Evolutionary conservation across 176 grass and related monocot species (phyloP), one percentile per base, ranked within the genome.

Genomic region (Pontederia crassipes): DNA sequence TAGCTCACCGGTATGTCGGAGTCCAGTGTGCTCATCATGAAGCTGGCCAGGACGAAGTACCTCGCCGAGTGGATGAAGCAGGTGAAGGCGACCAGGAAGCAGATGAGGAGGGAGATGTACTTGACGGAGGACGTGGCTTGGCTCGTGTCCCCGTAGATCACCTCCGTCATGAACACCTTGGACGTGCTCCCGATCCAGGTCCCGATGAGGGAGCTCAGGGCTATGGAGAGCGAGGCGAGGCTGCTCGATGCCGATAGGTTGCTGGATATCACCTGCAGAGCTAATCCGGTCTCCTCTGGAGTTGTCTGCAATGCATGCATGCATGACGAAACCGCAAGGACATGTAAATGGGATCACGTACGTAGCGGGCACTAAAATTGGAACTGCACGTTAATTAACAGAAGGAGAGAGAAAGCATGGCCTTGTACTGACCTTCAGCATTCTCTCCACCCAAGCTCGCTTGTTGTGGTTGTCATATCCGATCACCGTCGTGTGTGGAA

Each of bases 381-480:
- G 3, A 63, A 15, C 8, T 64, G 29, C 20, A 24, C 20, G 20
- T 0, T 24, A 24, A 24, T 62, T n/a, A 50, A 17, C 10, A 17
- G 26, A n/a, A 55, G n/a, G 28, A 64, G 47, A n/a, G 14, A 18
- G 27, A 49, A 54, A 56, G 52, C 16, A 65, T 1, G 6, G 16
- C 24, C 8, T 2, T 49, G 62, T 68, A 17, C 45, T 55, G 48
- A 81, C 86, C 81, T 80, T 68, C 58, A 83, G 51, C 85, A 89
- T 89, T 56, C 79, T 74, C 9, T 75, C 62, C 1, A 95, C 89
- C 89, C 89, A 95, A 8, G 89, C 85, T 2, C 72, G 28, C 70
- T 95, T 95, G 79, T 95, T 95, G 54, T 95, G 89, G 74, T 95
- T 95, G 70, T 95, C 89, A 61, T 95, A 95, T 63, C 89, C 89